Evolutionary conservation across 495 filamentous ascomycete genomes (phyloP).

Genomic region (Hypoxylon lienhwacheense): DNA sequence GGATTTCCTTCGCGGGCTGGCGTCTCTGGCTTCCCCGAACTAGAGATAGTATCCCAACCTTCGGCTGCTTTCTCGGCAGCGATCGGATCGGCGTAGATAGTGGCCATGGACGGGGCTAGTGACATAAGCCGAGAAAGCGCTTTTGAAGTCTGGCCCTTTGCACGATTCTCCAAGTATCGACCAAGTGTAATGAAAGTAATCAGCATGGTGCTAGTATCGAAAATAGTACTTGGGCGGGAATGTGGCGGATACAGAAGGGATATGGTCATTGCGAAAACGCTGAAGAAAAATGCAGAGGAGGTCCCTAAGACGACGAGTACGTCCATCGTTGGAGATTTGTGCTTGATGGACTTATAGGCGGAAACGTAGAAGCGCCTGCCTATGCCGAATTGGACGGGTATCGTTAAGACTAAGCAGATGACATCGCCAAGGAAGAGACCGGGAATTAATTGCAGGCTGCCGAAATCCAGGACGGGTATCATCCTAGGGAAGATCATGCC

Average conservation of each 20-base stretch:
- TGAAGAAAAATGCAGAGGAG: constrained; percentile 98
- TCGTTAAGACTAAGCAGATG: constrained; percentile 76
- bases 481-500: constrained; percentile 90
- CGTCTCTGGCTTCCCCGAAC: constrained; percentile 48
- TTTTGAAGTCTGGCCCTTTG: constrained; percentile 95
- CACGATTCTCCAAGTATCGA: constrained; percentile 89
- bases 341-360: constrained; percentile 86
- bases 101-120: constrained; percentile 92
- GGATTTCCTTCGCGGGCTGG: constrained; percentile 54
- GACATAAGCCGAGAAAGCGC: constrained; percentile 96
- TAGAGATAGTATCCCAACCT: constrained; percentile 60
- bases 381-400: constrained; percentile 95
- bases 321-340: constrained; percentile 94
- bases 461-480: constrained; percentile 71
- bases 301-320: constrained; percentile 93
- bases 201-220: constrained; percentile 98
- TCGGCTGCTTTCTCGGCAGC: constrained; percentile 88
- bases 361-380: constrained; percentile 89
- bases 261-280: constrained; percentile 82
- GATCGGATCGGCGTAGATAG: constrained; percentile 96
- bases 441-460: constrained; percentile 61
- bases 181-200: constrained; percentile 95
- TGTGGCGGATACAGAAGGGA: constrained; percentile 72
- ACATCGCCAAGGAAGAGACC: constrained; percentile 89
- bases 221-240: constrained; percentile 78